phyloP scores from a whole-genome alignment of 805 yeast genomes.

The Yamadazyma sp. region DNA sequence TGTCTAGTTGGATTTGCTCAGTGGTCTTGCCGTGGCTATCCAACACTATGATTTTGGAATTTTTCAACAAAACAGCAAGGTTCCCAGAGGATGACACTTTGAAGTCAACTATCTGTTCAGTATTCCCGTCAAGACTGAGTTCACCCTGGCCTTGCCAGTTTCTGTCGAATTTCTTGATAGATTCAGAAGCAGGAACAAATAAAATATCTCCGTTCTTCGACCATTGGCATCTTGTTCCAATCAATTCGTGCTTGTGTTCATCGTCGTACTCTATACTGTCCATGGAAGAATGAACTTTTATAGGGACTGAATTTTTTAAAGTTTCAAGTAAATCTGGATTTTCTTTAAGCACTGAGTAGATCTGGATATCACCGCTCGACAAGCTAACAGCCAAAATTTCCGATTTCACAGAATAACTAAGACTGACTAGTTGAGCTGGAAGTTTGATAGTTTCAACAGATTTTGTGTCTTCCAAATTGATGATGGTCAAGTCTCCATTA shows the following conservation, averaged over 20 bases:
- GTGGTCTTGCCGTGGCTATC: conserved; percentile 30
- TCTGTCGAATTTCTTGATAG: conserved; percentile 47
- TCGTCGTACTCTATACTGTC: conserved; percentile 37
- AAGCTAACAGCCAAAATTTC: conserved; percentile 59
- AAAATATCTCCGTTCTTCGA: conserved; percentile 65
- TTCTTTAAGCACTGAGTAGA: conserved; percentile 57
- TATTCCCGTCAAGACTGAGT: conserved; percentile 7
- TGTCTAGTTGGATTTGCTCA: conserved; percentile 9
- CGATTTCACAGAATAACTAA: conserved; percentile 56
- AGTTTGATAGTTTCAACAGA: conserved; percentile 29
- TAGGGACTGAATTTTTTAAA: conserved; percentile 41
- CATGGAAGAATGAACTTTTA: conserved; percentile 32
- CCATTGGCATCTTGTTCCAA: conserved; percentile 65
- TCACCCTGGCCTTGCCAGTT: conserved; percentile 29
- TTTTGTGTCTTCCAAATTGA: conserved; percentile 28
- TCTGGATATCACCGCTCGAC: conserved; percentile 56
- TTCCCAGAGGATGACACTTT: conserved; percentile 63
- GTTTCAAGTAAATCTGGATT: conserved; percentile 52
- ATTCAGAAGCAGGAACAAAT: conserved; percentile 54
- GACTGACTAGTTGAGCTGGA: conserved; percentile 55
- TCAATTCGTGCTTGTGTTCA: conserved; percentile 45
- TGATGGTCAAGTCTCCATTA: conserved; percentile 53
- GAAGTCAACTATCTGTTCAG: conserved; percentile 45
- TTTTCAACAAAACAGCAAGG: conserved; percentile 56
- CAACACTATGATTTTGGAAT: conserved; percentile 42